Conservation (phyloP, 139 green algal genomes). For the Trebouxia sp. region DNA sequence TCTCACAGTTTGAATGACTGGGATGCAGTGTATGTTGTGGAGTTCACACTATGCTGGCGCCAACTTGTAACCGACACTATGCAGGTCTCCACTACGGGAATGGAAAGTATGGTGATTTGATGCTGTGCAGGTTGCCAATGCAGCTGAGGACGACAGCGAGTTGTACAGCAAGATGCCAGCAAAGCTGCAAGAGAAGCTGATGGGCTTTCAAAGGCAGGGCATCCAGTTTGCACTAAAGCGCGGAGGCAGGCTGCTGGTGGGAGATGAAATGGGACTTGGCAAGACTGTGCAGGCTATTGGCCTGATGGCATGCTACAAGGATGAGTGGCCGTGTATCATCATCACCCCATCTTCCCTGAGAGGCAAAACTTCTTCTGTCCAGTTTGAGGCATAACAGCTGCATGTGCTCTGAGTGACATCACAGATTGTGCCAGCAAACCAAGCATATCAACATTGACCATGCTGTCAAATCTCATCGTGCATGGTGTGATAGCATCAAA, state of each 20-base stretch:
- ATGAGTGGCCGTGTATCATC: constrained; percentile 82
- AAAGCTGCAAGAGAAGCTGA: constrained; percentile 47
- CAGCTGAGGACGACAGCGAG: constrained; percentile 45
- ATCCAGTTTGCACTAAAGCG: constrained; percentile 72
- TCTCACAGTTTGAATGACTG: no score
- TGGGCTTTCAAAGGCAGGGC: constrained; percentile 71
- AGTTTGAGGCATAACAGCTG: no score
- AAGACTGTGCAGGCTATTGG: constrained; percentile 82
- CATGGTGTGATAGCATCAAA: no score
- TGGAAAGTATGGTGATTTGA: not conserved
- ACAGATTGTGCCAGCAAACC: no score
- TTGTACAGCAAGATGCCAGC: constrained; percentile 51
- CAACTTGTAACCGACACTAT: not conserved
- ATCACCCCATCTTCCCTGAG: constrained; percentile 75
- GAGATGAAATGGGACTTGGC: constrained; percentile 61
- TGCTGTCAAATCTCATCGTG: no score
- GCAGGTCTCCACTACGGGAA: not conserved
- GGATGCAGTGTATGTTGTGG: no score
- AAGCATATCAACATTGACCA: no score
- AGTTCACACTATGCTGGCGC: not conserved
- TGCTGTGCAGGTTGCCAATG: not conserved
- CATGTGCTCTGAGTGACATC: no score
- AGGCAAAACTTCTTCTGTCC: constrained; percentile 26
- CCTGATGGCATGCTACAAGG: constrained; percentile 65
- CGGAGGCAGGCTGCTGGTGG: constrained; percentile 76